phyloP scores from a whole-genome alignment of 1,284 basidiomycete species.

The Stereum hirsutum region DNA sequence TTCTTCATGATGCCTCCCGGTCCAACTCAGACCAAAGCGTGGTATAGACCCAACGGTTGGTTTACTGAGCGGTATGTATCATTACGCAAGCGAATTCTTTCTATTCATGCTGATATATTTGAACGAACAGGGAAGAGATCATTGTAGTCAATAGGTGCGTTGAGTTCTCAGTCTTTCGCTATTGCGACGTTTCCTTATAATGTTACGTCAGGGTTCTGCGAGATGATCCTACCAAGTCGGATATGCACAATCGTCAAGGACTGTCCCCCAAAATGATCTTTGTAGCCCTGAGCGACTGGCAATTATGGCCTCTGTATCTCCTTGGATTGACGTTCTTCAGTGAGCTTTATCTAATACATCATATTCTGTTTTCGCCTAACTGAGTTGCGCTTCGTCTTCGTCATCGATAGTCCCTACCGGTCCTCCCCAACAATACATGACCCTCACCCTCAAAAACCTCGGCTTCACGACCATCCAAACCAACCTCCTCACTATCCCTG shows the following conservation, averaged over 20 bases:
- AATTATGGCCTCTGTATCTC: constrained; percentile 65
- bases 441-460: constrained; percentile 47
- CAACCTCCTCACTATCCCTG: constrained; percentile 54
- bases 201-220: constrained; percentile 50
- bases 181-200: too few species aligned
- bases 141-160: constrained; percentile 10
- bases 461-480: constrained; percentile 55
- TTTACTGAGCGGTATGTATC: constrained; percentile 30
- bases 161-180: too few species aligned
- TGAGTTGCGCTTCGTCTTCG: too few species aligned
- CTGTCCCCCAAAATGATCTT: constrained; percentile 46
- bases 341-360: constrained; percentile 8
- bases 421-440: constrained; percentile 49
- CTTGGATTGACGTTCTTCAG: constrained; percentile 31
- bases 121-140: constrained; percentile 4
- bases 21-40: constrained; percentile 58
- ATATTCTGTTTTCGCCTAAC: constrained; percentile 24
- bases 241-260: constrained; percentile 76
- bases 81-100: not conserved
- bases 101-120: not conserved
- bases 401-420: constrained; percentile 33
- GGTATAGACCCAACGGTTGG: constrained; percentile 66
- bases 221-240: constrained; percentile 63
- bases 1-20: constrained; percentile 68
- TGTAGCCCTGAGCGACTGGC: constrained; percentile 50